Percentiles rank a stretch among this genome's conserved stretches.
These are phyloP conservation scores for Narthecium ossifragum DNA, from an alignment of 106 monocot genomes.

Conservation along the genomic window DNA sequence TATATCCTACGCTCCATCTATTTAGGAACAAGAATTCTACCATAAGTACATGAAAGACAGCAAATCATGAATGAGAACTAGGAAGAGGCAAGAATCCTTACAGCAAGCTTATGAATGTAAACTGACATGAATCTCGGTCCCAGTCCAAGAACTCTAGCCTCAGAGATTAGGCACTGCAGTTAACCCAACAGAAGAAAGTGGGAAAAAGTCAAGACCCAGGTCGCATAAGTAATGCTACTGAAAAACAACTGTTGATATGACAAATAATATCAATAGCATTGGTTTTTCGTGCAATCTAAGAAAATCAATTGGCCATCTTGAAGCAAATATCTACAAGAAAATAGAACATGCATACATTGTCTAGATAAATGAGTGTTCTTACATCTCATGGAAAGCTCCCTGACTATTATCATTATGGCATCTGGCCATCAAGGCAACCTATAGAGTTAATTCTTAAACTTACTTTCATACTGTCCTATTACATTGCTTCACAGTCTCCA, in stretches of 20 bases:
- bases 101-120: conserved; percentile 52
- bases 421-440: no score
- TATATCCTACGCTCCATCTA: conserved; percentile 54
- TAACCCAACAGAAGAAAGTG: neutral
- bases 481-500: no score
- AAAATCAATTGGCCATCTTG: neutral
- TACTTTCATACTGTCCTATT: no score
- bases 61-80: neutral
- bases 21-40: neutral
- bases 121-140: conserved; percentile 74
- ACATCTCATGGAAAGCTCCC: no score
- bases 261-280: neutral
- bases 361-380: no score
- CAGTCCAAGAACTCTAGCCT: conserved; percentile 52
- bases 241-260: neutral
- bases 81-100: conserved; percentile 3
- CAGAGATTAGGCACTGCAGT: conserved; percentile 43
- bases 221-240: neutral
- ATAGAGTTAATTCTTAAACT: no score
- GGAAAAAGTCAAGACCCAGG: neutral
- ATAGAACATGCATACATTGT: neutral
- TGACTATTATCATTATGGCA: no score
- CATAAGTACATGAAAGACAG: conserved; percentile 7
- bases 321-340: neutral
- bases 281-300: neutral